Evolutionary conservation across 805 yeast species (phyloP).

Genomic region (Lachancea dasiensis): DNA sequence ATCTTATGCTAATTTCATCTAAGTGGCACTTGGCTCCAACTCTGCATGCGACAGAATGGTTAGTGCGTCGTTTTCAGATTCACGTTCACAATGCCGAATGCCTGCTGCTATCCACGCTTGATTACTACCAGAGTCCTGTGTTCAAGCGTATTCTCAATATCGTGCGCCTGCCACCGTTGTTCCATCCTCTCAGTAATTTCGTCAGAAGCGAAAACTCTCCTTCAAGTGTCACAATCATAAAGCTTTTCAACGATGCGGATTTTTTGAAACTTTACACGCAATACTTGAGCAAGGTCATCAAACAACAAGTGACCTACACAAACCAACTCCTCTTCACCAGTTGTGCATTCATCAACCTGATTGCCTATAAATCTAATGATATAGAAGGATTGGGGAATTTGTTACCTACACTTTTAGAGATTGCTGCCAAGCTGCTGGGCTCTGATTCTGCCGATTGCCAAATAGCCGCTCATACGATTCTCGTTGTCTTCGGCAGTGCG

Average conservation of each 20-base stretch:
- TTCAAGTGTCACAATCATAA: constrained; percentile 58
- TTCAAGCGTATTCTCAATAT: constrained; percentile 74
- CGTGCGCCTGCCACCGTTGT: constrained; percentile 70
- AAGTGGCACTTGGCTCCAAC: constrained; percentile 72
- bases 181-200: constrained; percentile 63
- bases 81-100: constrained; percentile 75
- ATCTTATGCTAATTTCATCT: constrained; percentile 67
- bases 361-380: constrained; percentile 46
- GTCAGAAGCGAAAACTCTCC: constrained; percentile 62
- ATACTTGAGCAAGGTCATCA: constrained; percentile 40
- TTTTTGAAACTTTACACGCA: constrained; percentile 61
- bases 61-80: constrained; percentile 82
- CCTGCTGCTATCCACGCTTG: constrained; percentile 64
- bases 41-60: constrained; percentile 86
- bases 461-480: constrained; percentile 74
- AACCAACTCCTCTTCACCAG: constrained; percentile 75
- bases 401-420: constrained; percentile 54
- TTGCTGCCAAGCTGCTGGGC: constrained; percentile 48
- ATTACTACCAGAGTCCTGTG: constrained; percentile 70
- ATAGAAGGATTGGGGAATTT: constrained; percentile 41
- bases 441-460: constrained; percentile 54
- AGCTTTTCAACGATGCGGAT: constrained; percentile 66
- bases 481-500: constrained; percentile 72
- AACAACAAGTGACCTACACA: constrained; percentile 54
- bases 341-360: constrained; percentile 57